These are phyloP conservation scores for Skeletonema costatum DNA, from an alignment of 108 stramenopile genomes.

Conservation along the genomic window DNA sequence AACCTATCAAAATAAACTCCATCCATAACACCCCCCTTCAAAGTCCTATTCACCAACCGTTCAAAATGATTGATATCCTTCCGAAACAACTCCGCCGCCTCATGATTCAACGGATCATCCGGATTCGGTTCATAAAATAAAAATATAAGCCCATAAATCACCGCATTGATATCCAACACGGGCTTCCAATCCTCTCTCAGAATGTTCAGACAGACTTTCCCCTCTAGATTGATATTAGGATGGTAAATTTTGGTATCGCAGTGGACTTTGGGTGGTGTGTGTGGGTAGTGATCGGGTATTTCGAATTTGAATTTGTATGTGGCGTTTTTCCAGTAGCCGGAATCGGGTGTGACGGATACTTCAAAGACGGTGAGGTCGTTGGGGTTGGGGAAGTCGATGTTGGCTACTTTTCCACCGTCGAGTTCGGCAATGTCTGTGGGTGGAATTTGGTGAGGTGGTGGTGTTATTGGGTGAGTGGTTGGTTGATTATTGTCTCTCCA, in stretches of 20 bases:
- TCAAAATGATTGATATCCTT: slow-evolving; percentile 89
- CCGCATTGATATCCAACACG: slow-evolving; percentile 97
- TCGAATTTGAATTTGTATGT: slow-evolving; percentile 95
- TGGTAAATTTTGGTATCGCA: slow-evolving; percentile 96
- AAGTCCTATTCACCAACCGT: slow-evolving; percentile 81
- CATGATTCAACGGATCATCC: slow-evolving; percentile 99
- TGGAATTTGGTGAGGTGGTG: neutral
- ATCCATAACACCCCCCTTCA: slow-evolving; percentile 85
- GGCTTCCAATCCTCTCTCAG: slow-evolving; percentile 99
- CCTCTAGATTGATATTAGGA: slow-evolving; percentile 98
- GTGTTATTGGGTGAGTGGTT: neutral
- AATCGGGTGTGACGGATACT: slow-evolving; percentile 89
- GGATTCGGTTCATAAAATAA: slow-evolving; percentile 99
- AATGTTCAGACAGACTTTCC: slow-evolving; percentile 99
- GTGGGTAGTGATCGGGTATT: slow-evolving; percentile 97
- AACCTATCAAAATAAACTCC: slow-evolving; percentile 86
- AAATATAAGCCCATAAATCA: slow-evolving; percentile 98
- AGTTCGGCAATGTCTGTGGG: slow-evolving; percentile 96
- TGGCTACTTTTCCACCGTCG: slow-evolving; percentile 97
- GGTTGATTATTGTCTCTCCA: neutral
- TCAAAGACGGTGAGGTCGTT: slow-evolving; percentile 94
- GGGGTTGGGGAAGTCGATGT: slow-evolving; percentile 92
- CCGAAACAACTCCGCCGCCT: slow-evolving; percentile 97
- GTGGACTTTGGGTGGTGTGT: slow-evolving; percentile 98
- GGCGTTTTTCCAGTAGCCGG: slow-evolving; percentile 95